Evolutionary conservation across 2,329 filamentous ascomycete genomes (phyloP), one percentile per base, ranked within the genome.

Genomic region (Zarea fungicola): DNA sequence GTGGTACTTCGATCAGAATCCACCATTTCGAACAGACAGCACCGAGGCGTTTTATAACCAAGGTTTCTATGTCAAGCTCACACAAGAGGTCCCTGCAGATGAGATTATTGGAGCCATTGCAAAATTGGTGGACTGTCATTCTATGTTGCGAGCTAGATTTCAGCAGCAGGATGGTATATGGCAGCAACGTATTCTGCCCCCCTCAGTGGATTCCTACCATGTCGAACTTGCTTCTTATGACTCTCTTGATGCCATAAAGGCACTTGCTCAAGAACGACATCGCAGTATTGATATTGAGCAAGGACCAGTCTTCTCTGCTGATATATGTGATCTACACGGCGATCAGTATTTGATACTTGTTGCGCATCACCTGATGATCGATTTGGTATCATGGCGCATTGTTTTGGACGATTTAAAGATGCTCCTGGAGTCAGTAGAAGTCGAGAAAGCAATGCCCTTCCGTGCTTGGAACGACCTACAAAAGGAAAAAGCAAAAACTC

Each of bases 381-480:
- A 76, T 56, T 72, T 76, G 56, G 76, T 76, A 53, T 76, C 74
- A 18, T 76, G 73, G 39, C 72, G 74, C 7, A 74, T 58, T 13
- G 26, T 58, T 1, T 50, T 52, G 42, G 36, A 47, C n/a, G 54
- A 58, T 5, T 45, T 58, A 16, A 49, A 56, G 14, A 42, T 53
- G 10, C 31, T 49, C 10, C n/a, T 57, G 5, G 39, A 32, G 2
- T 23, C 35, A 10, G 52, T 22, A 47, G 41, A 42, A 48, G 50
- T 26, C 22, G 25, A 13, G 21, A 40, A 40, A 25, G 36, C 36
- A 35, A 36, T 34, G 52, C 53, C 62, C 0, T 73, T 73, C 53
- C 64, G 64, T 18, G 61, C 55, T 11, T 73, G 70, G 70, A 54
- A 40, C 14, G 14, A 40, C 21, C 22, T 40, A 8, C 36, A 40